Percentiles rank a stretch among this genome's conserved stretches.
Conservation (phyloP, 2,329 filamentous ascomycete genomes). For the Xylaria sp. region DNA sequence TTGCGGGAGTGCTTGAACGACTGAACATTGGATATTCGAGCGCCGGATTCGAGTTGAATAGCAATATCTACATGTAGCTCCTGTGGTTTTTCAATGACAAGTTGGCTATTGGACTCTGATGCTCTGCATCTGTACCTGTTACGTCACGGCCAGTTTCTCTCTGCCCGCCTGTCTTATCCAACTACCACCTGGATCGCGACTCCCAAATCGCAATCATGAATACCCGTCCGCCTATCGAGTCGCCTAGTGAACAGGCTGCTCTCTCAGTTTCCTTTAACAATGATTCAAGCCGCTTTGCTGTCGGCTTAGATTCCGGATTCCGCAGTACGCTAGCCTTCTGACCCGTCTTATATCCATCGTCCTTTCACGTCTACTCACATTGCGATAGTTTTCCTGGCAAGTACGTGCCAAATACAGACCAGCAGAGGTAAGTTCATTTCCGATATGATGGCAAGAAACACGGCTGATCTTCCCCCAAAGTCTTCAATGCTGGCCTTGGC, state of each 20-base stretch:
- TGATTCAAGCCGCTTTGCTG: slow-evolving; percentile 85
- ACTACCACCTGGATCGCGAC: slow-evolving; percentile 13
- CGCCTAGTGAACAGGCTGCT: slow-evolving; percentile 76
- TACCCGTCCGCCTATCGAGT: slow-evolving; percentile 85
- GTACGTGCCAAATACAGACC: slow-evolving; percentile 75
- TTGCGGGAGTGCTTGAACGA: slow-evolving; percentile 11
- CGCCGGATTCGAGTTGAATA: slow-evolving; percentile 26
- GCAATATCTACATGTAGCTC: background rate
- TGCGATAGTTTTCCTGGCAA: slow-evolving; percentile 74
- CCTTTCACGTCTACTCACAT: slow-evolving; percentile 46
- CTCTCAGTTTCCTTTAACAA: slow-evolving; percentile 88
- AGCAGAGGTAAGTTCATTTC: slow-evolving; percentile 54
- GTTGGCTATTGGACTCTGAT: slow-evolving; percentile 42
- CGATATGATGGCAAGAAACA: background rate
- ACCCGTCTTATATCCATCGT: slow-evolving; percentile 4
- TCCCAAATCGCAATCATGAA: slow-evolving; percentile 72
- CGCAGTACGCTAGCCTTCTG: slow-evolving; percentile 68
- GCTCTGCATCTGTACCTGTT: slow-evolving; percentile 41
- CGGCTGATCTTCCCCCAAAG: slow-evolving; percentile 35
- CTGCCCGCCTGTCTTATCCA: slow-evolving; percentile 26
- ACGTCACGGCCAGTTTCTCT: slow-evolving; percentile 33
- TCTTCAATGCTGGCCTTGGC: slow-evolving; percentile 82
- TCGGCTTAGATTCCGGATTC: slow-evolving; percentile 87
- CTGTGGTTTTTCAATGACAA: slow-evolving; percentile 32
- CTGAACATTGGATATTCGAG: slow-evolving; percentile 14